A percentile compares a stretch with the other conserved stretches of the same genome.
Conservation (phyloP, 352 stramenopile genomes). For the Pythium brachiatum region DNA sequence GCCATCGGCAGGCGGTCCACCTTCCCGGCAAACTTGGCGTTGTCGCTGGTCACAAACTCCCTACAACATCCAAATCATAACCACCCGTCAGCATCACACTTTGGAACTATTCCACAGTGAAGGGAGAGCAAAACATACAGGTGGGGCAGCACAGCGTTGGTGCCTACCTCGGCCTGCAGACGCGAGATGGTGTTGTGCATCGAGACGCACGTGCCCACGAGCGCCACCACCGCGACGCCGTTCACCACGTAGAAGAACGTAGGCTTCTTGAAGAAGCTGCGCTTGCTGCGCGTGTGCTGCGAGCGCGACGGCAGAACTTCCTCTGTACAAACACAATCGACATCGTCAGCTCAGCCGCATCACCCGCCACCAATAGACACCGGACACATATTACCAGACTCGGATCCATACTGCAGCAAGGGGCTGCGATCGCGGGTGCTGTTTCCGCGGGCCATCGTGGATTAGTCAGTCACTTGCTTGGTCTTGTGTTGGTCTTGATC, state of each 20-base stretch:
- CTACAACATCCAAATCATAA: constrained; percentile 13
- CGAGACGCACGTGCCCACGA: constrained; percentile 61
- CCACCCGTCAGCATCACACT: background rate
- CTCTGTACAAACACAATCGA: constrained; percentile 6
- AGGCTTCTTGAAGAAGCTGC: constrained; percentile 30
- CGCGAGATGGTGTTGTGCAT: constrained; percentile 71
- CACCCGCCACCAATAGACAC: background rate
- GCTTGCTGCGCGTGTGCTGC: constrained; percentile 7
- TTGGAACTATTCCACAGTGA: background rate
- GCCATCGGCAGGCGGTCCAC: constrained; percentile 55
- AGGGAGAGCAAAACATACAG: background rate
- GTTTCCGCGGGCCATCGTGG: constrained; percentile 12
- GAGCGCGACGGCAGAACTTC: constrained; percentile 17
- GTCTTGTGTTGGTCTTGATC: constrained; percentile 1
- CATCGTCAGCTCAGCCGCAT: background rate
- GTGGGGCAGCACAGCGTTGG: constrained; percentile 13
- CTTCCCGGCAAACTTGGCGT: constrained; percentile 25
- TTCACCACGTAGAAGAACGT: constrained; percentile 56
- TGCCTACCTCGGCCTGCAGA: constrained; percentile 37
- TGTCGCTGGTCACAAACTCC: constrained; percentile 18
- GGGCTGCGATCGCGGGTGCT: constrained; percentile 46
- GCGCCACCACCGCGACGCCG: constrained; percentile 47
- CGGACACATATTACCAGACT: constrained; percentile 24
- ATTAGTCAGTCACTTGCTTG: background rate
- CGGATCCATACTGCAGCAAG: constrained; percentile 61